These are phyloP conservation scores for Furcasterigmium furcatum DNA, from an alignment of 2,329 filamentous ascomycete species.

Conservation along the genomic window DNA sequence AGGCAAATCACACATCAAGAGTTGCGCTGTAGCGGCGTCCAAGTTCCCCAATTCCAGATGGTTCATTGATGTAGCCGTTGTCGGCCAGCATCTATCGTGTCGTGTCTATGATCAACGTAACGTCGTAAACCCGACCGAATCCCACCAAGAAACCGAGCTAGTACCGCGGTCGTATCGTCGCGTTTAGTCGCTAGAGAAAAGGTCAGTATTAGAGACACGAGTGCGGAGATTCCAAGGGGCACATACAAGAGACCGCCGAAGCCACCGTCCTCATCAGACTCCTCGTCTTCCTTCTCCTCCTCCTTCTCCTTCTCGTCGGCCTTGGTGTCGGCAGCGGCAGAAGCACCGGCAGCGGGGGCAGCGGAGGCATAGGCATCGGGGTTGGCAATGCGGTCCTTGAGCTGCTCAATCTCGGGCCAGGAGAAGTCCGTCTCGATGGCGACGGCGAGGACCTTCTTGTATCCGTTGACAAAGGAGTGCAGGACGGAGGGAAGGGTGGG, in stretches of 20 bases:
- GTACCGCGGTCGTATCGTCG: conserved; percentile 31
- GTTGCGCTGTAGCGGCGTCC: too few species aligned
- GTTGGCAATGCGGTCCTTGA: conserved; percentile 99
- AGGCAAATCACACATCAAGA: conserved; percentile 11
- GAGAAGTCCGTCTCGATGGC: conserved; percentile 87
- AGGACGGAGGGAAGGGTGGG: conserved; percentile 94
- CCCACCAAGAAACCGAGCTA: conserved; percentile 35
- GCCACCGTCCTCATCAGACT: conserved; percentile 62
- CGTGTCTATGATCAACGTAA: conserved; percentile 14
- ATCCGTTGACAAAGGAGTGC: conserved; percentile 93
- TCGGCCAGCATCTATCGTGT: neutral
- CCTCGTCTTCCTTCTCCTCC: conserved; percentile 67
- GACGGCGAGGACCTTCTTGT: conserved; percentile 94
- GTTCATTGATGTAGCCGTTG: neutral
- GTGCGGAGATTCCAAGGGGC: neutral
- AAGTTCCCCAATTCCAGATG: neutral
- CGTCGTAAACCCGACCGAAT: conserved; percentile 42
- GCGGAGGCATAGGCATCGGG: conserved; percentile 91
- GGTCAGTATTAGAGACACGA: conserved; percentile 30
- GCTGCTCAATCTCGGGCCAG: conserved; percentile 94
- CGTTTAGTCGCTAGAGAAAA: conserved; percentile 47
- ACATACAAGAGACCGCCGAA: conserved; percentile 79
- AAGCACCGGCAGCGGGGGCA: conserved; percentile 66
- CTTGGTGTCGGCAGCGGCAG: conserved; percentile 45
- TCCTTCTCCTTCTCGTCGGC: conserved; percentile 62